phyloP scores from a whole-genome alignment of 1,284 basidiomycete species.

The Ceratobasidium sp. region DNA sequence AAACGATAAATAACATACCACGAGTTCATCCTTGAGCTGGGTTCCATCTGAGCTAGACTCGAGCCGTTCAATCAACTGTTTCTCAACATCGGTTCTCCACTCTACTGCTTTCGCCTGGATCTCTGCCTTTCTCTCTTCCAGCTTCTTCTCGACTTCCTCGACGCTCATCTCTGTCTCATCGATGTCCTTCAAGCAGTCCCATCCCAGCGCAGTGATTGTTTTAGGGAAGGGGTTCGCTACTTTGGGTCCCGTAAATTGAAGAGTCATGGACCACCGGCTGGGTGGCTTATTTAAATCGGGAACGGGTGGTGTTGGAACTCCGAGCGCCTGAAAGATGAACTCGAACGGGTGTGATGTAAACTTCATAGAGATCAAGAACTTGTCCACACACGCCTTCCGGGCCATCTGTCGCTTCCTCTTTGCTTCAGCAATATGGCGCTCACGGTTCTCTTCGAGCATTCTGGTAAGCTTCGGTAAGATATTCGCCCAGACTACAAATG shows the following conservation, averaged over 20 bases:
- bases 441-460: constrained; percentile 19
- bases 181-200: neutral
- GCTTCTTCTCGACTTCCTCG: neutral
- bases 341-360: neutral
- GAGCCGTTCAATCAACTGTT: neutral
- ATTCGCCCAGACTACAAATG: neutral
- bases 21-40: neutral
- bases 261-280: neutral
- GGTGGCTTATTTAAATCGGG: neutral
- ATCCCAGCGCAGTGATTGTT: neutral
- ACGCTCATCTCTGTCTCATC: neutral
- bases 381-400: neutral
- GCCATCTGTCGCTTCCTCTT: neutral
- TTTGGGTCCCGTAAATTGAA: neutral
- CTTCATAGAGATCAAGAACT: neutral
- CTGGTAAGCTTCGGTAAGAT: constrained; percentile 1
- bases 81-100: neutral
- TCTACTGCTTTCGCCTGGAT: neutral
- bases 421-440: neutral
- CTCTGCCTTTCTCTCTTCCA: neutral
- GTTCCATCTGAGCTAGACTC: neutral
- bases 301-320: neutral
- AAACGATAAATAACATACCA: neutral
- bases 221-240: constrained; percentile 4
- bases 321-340: neutral